phyloP scores from a whole-genome alignment of 2,329 filamentous ascomycete species.

The Balansia obtecta region DNA sequence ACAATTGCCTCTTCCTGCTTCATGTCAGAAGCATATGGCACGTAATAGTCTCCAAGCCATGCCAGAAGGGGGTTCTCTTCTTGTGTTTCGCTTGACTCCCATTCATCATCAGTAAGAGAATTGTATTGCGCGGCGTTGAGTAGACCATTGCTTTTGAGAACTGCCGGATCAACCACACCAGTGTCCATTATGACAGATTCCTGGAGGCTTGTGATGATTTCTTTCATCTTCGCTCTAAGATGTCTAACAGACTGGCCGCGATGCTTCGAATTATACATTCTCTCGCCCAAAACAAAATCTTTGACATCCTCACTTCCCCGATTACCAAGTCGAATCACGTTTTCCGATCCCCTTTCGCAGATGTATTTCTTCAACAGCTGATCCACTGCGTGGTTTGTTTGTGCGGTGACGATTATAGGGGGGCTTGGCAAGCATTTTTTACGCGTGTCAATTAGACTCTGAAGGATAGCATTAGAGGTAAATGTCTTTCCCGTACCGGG shows the following conservation, averaged over 20 bases:
- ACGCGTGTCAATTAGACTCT: conserved; percentile 36
- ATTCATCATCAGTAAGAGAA: conserved; percentile 41
- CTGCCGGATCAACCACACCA: conserved; percentile 34
- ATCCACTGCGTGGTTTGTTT: conserved; percentile 85
- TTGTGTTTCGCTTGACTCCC: conserved; percentile 12
- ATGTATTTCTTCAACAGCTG: conserved; percentile 59
- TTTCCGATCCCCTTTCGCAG: conserved; percentile 30
- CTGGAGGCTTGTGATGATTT: conserved; percentile 6
- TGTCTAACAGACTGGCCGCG: conserved; percentile 4
- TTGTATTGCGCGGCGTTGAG: conserved; percentile 51
- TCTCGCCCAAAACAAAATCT: conserved; percentile 42
- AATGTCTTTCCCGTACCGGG: conserved; percentile 68
- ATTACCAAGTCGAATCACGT: conserved; percentile 49
- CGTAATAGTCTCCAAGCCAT: conserved; percentile 10
- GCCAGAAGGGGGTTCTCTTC: conserved; percentile 1
- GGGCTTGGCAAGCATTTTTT: conserved; percentile 23
- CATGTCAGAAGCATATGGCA: background rate
- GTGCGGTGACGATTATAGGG: conserved; percentile 68
- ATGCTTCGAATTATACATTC: conserved; percentile 17
- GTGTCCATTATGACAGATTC: conserved; percentile 16
- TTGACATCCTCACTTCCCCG: conserved; percentile 55
- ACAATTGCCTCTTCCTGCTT: background rate
- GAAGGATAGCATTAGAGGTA: conserved; percentile 60
- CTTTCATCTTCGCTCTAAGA: conserved; percentile 5
- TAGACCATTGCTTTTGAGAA: conserved; percentile 41